Conservation (phyloP, 352 stramenopile genomes). For the Peronospora destructor region DNA sequence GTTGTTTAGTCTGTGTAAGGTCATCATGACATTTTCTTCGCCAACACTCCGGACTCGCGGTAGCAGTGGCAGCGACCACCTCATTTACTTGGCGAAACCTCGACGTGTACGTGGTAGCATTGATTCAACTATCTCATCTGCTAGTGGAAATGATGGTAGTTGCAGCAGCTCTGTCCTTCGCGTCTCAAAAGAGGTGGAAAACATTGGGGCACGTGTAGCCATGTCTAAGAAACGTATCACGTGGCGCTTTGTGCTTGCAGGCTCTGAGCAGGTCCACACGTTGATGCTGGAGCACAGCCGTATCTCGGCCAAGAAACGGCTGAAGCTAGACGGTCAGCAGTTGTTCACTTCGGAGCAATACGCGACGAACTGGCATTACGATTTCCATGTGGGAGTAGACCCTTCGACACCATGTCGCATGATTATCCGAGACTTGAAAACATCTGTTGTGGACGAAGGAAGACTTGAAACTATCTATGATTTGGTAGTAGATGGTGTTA, state of each 20-base stretch:
- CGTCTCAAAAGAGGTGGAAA: conserved; percentile 69
- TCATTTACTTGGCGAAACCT: conserved; percentile 15
- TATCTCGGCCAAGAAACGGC: conserved; percentile 75
- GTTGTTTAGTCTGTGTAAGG: neutral
- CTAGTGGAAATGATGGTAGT: conserved; percentile 10
- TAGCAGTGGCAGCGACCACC: conserved; percentile 19
- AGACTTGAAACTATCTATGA: conserved; percentile 67
- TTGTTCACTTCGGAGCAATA: conserved; percentile 71
- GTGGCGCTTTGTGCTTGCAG: conserved; percentile 75
- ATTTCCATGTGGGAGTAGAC: conserved; percentile 55
- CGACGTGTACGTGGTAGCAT: conserved; percentile 30
- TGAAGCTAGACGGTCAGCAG: conserved; percentile 71
- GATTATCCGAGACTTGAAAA: conserved; percentile 66
- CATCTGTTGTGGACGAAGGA: conserved; percentile 62
- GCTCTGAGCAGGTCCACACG: conserved; percentile 73
- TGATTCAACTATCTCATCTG: conserved; percentile 24
- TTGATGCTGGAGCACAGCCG: conserved; percentile 80
- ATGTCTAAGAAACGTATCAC: conserved; percentile 83
- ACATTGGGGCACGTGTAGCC: conserved; percentile 71
- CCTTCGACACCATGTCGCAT: conserved; percentile 44
- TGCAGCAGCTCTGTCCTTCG: conserved; percentile 42
- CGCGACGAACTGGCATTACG: conserved; percentile 64
- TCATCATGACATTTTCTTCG: conserved; percentile 41
- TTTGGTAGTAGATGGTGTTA: conserved; percentile 48
- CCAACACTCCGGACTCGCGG: conserved; percentile 26